These are phyloP conservation scores for Strigomonas culicis DNA, from an alignment of 208 protist genomes.

Conservation along the genomic window DNA sequence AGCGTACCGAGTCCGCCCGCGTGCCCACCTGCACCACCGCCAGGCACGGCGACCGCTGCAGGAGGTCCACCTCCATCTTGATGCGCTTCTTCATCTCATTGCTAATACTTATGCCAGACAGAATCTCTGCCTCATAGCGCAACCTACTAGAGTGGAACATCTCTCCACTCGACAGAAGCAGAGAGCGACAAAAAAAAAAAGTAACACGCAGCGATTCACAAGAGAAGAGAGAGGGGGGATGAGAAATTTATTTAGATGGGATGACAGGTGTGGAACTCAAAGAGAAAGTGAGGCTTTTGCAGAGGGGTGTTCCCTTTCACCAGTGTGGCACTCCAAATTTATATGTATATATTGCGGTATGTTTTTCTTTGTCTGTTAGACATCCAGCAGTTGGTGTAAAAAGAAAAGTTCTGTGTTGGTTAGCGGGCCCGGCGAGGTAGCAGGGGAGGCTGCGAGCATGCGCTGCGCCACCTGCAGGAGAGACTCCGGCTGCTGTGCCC, in stretches of 20 bases:
- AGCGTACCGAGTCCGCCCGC: slow-evolving; percentile 74
- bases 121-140: slow-evolving; percentile 25
- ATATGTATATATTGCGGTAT: too few relatives aligned
- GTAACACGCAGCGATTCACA: background rate
- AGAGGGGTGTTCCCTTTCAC: background rate
- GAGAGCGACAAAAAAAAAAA: slow-evolving; percentile 4
- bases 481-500: too few relatives aligned
- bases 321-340: background rate
- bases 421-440: too few relatives aligned
- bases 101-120: slow-evolving; percentile 41
- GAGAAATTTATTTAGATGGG: too few relatives aligned
- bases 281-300: background rate
- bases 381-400: too few relatives aligned
- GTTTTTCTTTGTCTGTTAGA: too few relatives aligned
- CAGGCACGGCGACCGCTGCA: slow-evolving; percentile 66
- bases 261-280: background rate
- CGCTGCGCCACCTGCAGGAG: too few relatives aligned
- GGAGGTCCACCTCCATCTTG: slow-evolving; percentile 18
- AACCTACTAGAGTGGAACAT: slow-evolving; percentile 10
- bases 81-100: slow-evolving; percentile 37
- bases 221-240: background rate
- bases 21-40: slow-evolving; percentile 93
- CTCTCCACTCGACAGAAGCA: too few relatives aligned
- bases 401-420: too few relatives aligned
- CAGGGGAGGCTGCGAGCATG: too few relatives aligned